Conservation (phyloP, 805 yeast species). For the Saccharomycopsis selenospora region DNA sequence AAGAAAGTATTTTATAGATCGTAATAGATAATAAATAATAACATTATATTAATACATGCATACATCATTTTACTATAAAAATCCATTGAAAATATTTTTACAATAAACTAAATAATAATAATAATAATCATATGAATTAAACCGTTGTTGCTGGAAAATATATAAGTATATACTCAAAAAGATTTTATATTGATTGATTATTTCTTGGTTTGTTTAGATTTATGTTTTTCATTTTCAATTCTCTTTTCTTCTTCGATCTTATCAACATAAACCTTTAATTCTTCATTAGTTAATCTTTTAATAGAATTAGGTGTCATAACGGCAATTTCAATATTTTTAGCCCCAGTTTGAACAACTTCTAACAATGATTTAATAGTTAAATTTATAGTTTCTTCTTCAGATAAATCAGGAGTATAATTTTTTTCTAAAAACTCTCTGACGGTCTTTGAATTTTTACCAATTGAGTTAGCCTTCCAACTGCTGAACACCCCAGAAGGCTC, state of each 20-base stretch:
- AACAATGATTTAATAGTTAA: conserved; percentile 80
- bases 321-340: conserved; percentile 89
- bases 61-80: too few relatives aligned
- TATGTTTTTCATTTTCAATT: conserved; percentile 72
- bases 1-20: too few relatives aligned
- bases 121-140: too few relatives aligned
- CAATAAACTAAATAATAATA: too few relatives aligned
- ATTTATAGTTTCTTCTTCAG: conserved; percentile 64
- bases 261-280: conserved; percentile 66
- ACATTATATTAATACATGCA: too few relatives aligned
- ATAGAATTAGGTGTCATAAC: conserved; percentile 67
- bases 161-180: too few relatives aligned
- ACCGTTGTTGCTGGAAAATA: too few relatives aligned
- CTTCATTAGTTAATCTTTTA: conserved; percentile 56
- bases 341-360: conserved; percentile 97
- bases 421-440: conserved; percentile 93
- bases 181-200: too few relatives aligned
- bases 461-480: conserved; percentile 97
- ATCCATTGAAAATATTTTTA: too few relatives aligned
- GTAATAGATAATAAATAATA: too few relatives aligned
- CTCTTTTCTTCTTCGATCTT: conserved; percentile 84
- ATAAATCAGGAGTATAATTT: conserved; percentile 58
- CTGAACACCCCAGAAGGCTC: conserved; percentile 97
- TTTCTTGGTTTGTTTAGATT: conserved; percentile 23
- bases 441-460: conserved; percentile 91